Percentiles rank a stretch among this genome's conserved stretches.
Evolutionary conservation across 768 basidiomycete genomes (phyloP).

Genomic region (Clitopilus passeckerianus): DNA sequence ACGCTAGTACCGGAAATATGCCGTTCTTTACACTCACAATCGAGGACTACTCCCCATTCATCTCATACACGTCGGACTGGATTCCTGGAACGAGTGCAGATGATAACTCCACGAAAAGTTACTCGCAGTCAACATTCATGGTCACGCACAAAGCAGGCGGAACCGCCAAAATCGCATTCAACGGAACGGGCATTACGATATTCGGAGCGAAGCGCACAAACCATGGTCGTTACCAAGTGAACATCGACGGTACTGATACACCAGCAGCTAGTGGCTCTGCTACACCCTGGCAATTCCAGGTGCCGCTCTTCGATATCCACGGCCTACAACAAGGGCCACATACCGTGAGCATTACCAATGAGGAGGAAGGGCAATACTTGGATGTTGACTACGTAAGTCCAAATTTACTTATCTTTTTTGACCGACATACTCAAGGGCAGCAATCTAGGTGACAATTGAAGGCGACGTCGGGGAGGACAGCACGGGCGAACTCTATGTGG

Average conservation of each 20-base stretch:
- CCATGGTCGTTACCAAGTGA: background rate
- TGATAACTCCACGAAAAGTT: background rate
- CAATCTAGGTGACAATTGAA: background rate
- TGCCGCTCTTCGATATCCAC: background rate
- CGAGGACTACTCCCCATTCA: constrained; percentile 13
- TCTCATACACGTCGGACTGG: constrained; percentile 9
- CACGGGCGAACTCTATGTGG: background rate
- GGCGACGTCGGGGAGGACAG: background rate
- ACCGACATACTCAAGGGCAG: too few species aligned
- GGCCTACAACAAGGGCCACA: background rate
- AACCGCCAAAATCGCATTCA: background rate
- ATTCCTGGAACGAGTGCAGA: background rate
- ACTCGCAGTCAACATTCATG: background rate
- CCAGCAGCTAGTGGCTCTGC: background rate
- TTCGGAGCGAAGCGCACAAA: background rate
- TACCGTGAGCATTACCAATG: background rate
- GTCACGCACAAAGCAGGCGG: background rate
- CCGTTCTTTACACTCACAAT: constrained; percentile 9
- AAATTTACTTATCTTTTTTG: too few species aligned
- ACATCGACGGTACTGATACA: background rate
- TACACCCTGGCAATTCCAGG: background rate
- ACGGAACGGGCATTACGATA: background rate
- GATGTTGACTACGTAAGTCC: background rate
- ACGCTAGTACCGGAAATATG: constrained; percentile 1
- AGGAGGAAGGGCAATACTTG: background rate